These are phyloP conservation scores for Groenewaldozyma sp. DNA, from an alignment of 1,139 yeast species.

Conservation along the genomic window DNA sequence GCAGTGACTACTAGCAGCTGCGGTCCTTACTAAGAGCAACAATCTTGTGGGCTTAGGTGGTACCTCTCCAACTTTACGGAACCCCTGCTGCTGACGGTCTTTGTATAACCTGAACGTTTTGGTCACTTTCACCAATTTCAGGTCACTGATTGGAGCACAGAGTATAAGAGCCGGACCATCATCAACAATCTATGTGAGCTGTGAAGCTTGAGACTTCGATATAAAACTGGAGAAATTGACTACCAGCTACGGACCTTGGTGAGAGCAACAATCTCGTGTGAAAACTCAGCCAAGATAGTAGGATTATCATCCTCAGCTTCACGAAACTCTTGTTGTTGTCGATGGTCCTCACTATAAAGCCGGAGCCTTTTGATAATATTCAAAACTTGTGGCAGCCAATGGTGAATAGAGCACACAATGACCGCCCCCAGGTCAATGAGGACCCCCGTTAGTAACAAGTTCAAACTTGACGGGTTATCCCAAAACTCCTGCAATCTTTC, in stretches of 20 bases:
- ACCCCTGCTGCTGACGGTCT: no score
- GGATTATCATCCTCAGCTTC: neutral
- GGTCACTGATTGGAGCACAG: no score
- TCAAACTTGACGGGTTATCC: constrained; percentile 21
- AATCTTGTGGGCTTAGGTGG: no score
- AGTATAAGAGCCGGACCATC: no score
- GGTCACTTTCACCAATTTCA: no score
- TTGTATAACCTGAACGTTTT: no score
- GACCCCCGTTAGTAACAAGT: constrained; percentile 20
- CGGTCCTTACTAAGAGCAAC: no score
- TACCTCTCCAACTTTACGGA: no score
- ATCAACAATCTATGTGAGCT: neutral
- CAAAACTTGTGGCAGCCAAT: constrained; percentile 10
- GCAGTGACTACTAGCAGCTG: no score
- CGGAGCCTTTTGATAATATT: neutral
- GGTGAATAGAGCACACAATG: constrained; percentile 17
- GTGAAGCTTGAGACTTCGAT: neutral
- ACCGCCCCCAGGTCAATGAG: constrained; percentile 19
- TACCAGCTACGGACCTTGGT: neutral
- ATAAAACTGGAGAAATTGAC: neutral
- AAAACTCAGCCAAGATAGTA: neutral
- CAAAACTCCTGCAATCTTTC: constrained; percentile 15
- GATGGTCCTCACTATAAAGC: neutral
- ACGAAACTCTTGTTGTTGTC: neutral
- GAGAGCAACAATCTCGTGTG: neutral